These are phyloP conservation scores for Psilocybe mexicana DNA, from an alignment of 1,284 basidiomycete genomes.

Conservation along the genomic window DNA sequence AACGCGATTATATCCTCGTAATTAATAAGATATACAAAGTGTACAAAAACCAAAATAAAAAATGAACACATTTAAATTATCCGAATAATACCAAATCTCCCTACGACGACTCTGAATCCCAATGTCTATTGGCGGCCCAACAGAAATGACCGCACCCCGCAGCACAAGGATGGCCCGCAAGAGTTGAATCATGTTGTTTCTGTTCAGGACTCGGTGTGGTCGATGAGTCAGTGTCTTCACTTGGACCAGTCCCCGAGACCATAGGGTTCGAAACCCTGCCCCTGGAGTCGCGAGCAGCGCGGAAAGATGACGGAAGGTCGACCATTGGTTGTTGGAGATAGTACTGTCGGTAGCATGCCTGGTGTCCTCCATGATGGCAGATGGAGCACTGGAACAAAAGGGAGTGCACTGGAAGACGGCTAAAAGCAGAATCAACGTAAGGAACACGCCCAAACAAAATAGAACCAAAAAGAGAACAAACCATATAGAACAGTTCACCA, in stretches of 20 bases:
- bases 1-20: too few species aligned
- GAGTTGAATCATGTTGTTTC: background rate
- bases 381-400: constrained; percentile 70
- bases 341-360: constrained; percentile 67
- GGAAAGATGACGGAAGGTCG: constrained; percentile 29
- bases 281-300: constrained; percentile 18
- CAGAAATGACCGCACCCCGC: constrained; percentile 68
- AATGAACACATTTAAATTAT: too few species aligned
- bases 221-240: constrained; percentile 19
- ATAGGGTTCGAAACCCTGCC: constrained; percentile 24
- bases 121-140: constrained; percentile 43
- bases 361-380: constrained; percentile 77
- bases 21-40: too few species aligned
- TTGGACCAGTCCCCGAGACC: constrained; percentile 21
- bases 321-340: constrained; percentile 57
- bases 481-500: constrained; percentile 70
- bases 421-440: constrained; percentile 28
- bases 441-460: background rate
- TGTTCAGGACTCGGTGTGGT: constrained; percentile 8
- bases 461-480: constrained; percentile 32
- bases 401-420: constrained; percentile 70
- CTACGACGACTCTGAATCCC: constrained; percentile 4
- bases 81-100: too few species aligned
- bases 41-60: too few species aligned
- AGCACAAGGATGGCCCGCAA: constrained; percentile 57